Evolutionary conservation across 1,139 yeast genomes (phyloP).

Genomic region (Candida smagusa): DNA sequence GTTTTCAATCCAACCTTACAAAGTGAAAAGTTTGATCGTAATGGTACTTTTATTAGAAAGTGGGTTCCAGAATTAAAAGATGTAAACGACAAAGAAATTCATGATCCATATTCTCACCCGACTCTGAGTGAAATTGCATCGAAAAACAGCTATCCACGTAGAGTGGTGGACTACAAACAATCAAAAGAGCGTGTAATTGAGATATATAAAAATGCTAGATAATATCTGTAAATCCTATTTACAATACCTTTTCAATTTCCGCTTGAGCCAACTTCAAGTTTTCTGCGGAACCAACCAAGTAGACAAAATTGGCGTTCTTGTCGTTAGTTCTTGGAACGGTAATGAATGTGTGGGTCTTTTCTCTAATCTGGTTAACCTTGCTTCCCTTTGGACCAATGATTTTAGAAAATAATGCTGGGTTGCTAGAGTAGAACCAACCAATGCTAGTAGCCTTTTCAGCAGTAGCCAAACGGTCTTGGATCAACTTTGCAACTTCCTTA

Average conservation of each 20-base stretch:
- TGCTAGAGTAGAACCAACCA: constrained; percentile 39
- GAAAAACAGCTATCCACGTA: constrained; percentile 36
- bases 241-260: constrained; percentile 21
- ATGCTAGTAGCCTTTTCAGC: constrained; percentile 31
- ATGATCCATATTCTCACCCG: constrained; percentile 32
- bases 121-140: constrained; percentile 12
- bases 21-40: constrained; percentile 45
- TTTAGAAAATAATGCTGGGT: constrained; percentile 44
- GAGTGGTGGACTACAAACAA: constrained; percentile 37
- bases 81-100: constrained; percentile 27
- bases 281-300: constrained; percentile 33
- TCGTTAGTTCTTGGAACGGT: constrained; percentile 62
- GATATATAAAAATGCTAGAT: constrained; percentile 32
- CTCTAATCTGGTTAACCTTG: constrained; percentile 61
- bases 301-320: constrained; percentile 37
- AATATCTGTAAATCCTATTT: constrained; percentile 6
- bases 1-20: constrained; percentile 54
- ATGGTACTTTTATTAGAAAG: constrained; percentile 42
- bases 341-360: constrained; percentile 55
- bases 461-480: constrained; percentile 29
- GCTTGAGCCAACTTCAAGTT: constrained; percentile 27
- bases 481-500: constrained; percentile 35
- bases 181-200: constrained; percentile 38
- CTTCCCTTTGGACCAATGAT: constrained; percentile 79
- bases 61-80: constrained; percentile 51